These are phyloP conservation scores for Pezicula neosporulosa DNA, from an alignment of 2,329 filamentous ascomycete genomes.

Conservation along the genomic window DNA sequence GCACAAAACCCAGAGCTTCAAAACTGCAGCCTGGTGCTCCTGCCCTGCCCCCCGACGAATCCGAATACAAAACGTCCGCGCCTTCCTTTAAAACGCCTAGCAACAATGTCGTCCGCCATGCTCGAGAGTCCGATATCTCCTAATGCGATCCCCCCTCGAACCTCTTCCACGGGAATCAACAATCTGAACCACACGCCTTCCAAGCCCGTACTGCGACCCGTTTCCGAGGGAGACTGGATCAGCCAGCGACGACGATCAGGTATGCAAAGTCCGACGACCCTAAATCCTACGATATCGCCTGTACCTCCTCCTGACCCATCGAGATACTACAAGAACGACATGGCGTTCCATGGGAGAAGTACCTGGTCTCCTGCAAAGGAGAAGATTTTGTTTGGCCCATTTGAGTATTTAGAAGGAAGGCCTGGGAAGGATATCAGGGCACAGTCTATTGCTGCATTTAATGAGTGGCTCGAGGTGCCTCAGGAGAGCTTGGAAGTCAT, in stretches of 20 bases:
- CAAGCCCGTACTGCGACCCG: constrained; percentile 43
- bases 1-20: not conserved
- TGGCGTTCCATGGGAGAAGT: constrained; percentile 26
- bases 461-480: constrained; percentile 75
- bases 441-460: constrained; percentile 77
- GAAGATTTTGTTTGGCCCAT: constrained; percentile 72
- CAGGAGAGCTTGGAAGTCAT: constrained; percentile 67
- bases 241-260: constrained; percentile 33
- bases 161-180: constrained; percentile 59
- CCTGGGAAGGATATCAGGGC: constrained; percentile 83
- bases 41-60: not conserved
- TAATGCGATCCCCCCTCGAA: constrained; percentile 68
- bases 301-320: constrained; percentile 16
- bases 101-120: constrained; percentile 11
- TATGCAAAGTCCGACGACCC: constrained; percentile 11
- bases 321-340: constrained; percentile 23
- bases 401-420: constrained; percentile 73
- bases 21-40: constrained; percentile 8
- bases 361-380: constrained; percentile 73
- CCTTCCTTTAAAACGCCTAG: too few relatives aligned
- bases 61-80: not conserved
- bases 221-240: constrained; percentile 62
- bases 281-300: constrained; percentile 22
- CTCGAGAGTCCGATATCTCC: constrained; percentile 40
- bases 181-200: constrained; percentile 18